Base-by-base conservation (phyloP, 2,329 filamentous ascomycete genomes). In the Xylaria sp. region DNA sequence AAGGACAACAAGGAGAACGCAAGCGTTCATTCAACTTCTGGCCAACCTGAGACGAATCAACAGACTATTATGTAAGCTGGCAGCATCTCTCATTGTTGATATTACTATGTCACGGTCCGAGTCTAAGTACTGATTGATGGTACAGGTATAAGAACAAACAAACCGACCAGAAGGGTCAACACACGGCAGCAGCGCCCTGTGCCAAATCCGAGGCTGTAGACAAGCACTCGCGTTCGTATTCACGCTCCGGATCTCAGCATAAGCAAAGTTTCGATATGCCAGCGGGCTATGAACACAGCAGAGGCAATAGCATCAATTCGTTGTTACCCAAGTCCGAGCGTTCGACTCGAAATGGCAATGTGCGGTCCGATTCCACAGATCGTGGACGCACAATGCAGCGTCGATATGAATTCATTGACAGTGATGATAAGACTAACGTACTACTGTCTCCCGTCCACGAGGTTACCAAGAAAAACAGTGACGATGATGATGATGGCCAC, bases 391-490 rank as follows among this genome's bases (percentile, higher is more conserved):
- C 60, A 23, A 63, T 60, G 63, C 65, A 48, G 18, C 66, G 64
- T 57, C 66, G 66, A 18, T 73, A 70, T 41, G 69, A 73, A 9
- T 72, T 73, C 23, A 61, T 69, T 23, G 69, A 69, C 37, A 66
- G 59, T 20, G 70, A 72, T 15, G 70, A 71, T 4, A 58, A 66
- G 37, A 20, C 52, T 9, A 18, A 62, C 52, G 1, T 34, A 46
- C 13, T 13, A 18, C 50, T 68, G 1, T 68, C 69, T 20, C 70
- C 74, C 6, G 68, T 70, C 3, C 39, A 55, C 39, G 71, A 75
- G 50, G 57, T 34, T 23, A 50, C 48, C 7, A 59, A 48, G 41
- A 50, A 63, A 3, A 50, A 55, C 8, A 63, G 23, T 32, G 25
- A 37, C 23, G 28, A 61, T 9, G n/a, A 7, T 25, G 51, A 61